Evolutionary conservation across 306 rosid species (phyloP), one percentile per base, ranked within the genome.

Genomic region (Quercus glauca): DNA sequence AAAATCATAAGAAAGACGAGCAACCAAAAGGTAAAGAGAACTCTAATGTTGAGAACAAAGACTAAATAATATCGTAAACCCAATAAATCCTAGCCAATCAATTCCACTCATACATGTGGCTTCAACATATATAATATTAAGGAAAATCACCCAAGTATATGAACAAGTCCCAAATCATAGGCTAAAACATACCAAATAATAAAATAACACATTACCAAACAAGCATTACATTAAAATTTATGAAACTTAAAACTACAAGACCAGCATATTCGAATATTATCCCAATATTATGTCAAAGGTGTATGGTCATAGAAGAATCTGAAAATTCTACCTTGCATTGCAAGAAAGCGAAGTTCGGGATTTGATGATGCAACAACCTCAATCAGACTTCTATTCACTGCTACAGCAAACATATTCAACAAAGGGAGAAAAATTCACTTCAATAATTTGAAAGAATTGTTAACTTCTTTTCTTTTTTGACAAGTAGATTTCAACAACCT

Each of bases 261-360:
- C 7, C 7, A 6, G 3, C 10, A 9, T 13, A 35, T 67, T 31
- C 14, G 1, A 56, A 74, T 55, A n/a, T 11, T 2, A 7, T 55
- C 69, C 18, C 3, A 29, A 52, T 25, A 76, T 18, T 23, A 28
- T 10, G 14, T 55, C 53, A 3, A 19, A 31, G 13, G 8, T 21
- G 56, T 6, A 1, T 17, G 37, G 45, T 45, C 4, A 31, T 35
- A 69, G 79, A 73, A 51, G 21, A 21, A 79, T 37, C 18, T 19
- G 70, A 75, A 68, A 73, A 31, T 37, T 26, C 76, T 85, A 94
- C 98, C 99, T 90, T 95, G 85, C 89, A 92, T 74, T 41, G 84
- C 92, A 45, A 75, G 84, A 69, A 81, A 83, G 61, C 98, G 95
- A 14, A 91, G 85, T 74, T 82, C 89, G 3, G 58, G 77, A 75